Percentiles rank a stretch among this genome's conserved stretches.
These are phyloP conservation scores for Fraxinus latifolia DNA, from an alignment of 305 asterid genomes.

Conservation along the genomic window DNA sequence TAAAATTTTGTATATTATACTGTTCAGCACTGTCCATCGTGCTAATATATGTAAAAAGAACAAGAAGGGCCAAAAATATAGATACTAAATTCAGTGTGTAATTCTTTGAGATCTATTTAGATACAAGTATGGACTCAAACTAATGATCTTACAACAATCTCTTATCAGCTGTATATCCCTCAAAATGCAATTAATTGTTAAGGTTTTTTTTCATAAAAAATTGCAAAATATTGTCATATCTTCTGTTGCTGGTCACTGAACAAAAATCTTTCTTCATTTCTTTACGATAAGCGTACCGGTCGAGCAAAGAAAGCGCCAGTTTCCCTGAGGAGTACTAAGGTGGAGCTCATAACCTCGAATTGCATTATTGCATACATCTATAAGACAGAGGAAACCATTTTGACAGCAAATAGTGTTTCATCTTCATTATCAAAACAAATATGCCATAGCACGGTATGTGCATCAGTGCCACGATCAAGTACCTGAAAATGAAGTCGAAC, in stretches of 20 bases:
- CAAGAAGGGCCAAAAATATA: not conserved
- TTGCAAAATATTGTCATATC: constrained; percentile 2
- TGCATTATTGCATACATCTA: constrained; percentile 30
- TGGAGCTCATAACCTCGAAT: constrained; percentile 24
- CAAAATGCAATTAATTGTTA: constrained; percentile 20
- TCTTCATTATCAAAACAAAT: constrained; percentile 66
- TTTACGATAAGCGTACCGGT: not conserved
- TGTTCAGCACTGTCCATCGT: not conserved
- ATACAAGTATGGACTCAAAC: constrained; percentile 33
- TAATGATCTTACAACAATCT: constrained; percentile 20
- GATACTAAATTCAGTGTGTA: not conserved
- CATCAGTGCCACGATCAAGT: constrained; percentile 83
- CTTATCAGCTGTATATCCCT: constrained; percentile 27
- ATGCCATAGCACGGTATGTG: constrained; percentile 90
- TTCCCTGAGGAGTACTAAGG: not conserved
- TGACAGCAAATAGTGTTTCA: constrained; percentile 61
- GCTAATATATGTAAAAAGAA: not conserved
- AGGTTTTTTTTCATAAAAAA: not conserved
- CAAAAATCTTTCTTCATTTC: not conserved
- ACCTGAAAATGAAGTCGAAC: constrained; percentile 45
- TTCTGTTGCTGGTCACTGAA: constrained; percentile 1
- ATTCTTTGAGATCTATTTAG: constrained; percentile 21
- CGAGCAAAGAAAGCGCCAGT: not conserved
- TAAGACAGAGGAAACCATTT: constrained; percentile 86
- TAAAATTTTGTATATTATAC: not conserved